These are phyloP conservation scores for Tephrocybe rancida DNA, from an alignment of 768 basidiomycete genomes.

Conservation along the genomic window DNA sequence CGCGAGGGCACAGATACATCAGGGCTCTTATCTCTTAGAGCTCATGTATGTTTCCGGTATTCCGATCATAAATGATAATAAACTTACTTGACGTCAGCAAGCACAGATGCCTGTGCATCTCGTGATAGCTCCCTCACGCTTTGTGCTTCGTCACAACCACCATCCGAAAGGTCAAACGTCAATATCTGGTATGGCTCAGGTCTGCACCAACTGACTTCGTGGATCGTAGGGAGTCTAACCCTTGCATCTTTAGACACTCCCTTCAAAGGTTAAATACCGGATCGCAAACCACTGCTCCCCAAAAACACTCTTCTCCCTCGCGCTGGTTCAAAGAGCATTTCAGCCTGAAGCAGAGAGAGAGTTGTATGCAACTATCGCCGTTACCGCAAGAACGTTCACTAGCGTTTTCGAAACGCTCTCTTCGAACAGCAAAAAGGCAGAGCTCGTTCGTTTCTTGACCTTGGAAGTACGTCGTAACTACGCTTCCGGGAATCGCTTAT, in stretches of 20 bases:
- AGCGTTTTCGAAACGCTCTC: background rate
- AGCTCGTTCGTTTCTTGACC: background rate
- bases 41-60: too few species aligned
- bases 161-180: too few species aligned
- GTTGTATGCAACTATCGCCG: background rate
- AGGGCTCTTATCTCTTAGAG: too few species aligned
- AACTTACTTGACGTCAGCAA: too few species aligned
- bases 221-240: too few species aligned
- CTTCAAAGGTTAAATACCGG: background rate
- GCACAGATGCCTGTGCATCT: too few species aligned
- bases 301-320: background rate
- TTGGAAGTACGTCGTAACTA: background rate
- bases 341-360: background rate
- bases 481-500: background rate
- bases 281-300: background rate
- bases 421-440: background rate
- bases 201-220: too few species aligned
- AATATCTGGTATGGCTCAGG: too few species aligned
- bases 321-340: background rate
- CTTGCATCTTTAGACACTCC: background rate
- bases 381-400: background rate
- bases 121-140: too few species aligned
- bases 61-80: too few species aligned
- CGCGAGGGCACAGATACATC: too few species aligned
- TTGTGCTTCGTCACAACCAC: too few species aligned